These are phyloP conservation scores for Arabis alpina DNA, from an alignment of 345 rosid species.

Conservation along the genomic window DNA sequence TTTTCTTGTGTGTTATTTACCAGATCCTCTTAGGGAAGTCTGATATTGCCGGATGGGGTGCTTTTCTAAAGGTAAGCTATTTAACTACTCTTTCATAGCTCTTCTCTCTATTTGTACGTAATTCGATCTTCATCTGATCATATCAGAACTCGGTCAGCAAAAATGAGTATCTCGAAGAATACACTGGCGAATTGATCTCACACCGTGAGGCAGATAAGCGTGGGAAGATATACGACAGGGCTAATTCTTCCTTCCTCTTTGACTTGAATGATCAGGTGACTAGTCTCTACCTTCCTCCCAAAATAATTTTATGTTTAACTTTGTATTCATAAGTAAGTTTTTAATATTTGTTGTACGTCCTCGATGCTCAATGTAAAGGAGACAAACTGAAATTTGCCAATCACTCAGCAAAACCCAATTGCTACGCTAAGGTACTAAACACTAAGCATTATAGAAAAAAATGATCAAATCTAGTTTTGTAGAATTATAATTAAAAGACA, in stretches of 20 bases:
- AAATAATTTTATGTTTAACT: neutral
- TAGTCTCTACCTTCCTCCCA: constrained; percentile 10
- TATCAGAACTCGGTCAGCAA: constrained; percentile 89
- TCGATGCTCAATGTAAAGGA: constrained; percentile 97
- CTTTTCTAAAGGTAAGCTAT: constrained; percentile 78
- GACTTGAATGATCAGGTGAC: constrained; percentile 98
- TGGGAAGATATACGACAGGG: constrained; percentile 97
- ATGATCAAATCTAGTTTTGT: too few species aligned
- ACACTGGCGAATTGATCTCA: constrained; percentile 95
- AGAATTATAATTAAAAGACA: too few species aligned
- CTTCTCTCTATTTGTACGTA: constrained; percentile 24
- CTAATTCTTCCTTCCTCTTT: constrained; percentile 94
- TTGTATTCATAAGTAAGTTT: constrained; percentile 7
- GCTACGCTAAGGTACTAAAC: constrained; percentile 84
- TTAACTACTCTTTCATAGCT: neutral
- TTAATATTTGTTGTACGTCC: constrained; percentile 66
- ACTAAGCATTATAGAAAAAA: too few species aligned
- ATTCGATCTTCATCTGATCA: constrained; percentile 28
- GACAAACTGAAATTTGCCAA: constrained; percentile 98
- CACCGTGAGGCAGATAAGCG: constrained; percentile 98
- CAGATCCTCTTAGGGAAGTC: constrained; percentile 94
- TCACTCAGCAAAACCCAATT: constrained; percentile 93
- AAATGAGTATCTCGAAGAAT: constrained; percentile 97
- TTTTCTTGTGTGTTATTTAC: constrained; percentile 10
- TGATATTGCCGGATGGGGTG: constrained; percentile 99